A percentile compares a stretch with the other conserved stretches of the same genome.
Conservation (phyloP, 495 filamentous ascomycete species). For the Penicillium silybi region DNA sequence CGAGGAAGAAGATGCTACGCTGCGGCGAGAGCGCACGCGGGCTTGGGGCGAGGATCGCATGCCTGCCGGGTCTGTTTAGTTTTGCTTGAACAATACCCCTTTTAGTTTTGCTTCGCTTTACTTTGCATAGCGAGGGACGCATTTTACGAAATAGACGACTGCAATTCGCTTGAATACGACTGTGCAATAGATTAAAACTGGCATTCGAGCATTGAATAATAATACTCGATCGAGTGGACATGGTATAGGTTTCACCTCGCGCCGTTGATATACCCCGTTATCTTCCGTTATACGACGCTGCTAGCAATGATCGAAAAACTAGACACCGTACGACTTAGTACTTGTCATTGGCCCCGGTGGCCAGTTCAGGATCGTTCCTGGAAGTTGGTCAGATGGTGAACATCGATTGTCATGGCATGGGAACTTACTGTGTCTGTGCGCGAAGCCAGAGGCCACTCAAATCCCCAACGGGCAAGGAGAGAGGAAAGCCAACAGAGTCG, state of each 20-base stretch:
- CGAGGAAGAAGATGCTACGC: conserved; percentile 58
- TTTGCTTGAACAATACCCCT: not conserved
- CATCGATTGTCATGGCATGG: not conserved
- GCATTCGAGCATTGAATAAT: too few species aligned
- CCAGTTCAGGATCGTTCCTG: not conserved
- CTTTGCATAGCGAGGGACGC: not conserved
- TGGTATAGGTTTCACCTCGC: too few species aligned
- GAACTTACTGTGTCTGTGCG: not conserved
- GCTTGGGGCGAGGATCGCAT: conserved; percentile 24
- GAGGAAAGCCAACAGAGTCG: conserved; percentile 11
- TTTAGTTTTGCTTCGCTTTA: not conserved
- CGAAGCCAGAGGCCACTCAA: conserved; percentile 7
- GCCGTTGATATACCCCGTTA: too few species aligned
- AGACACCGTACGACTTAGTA: not conserved
- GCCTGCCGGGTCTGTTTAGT: conserved; percentile 29
- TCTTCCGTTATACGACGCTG: too few species aligned
- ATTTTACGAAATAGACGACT: not conserved
- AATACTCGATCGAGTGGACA: too few species aligned
- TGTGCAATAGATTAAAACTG: too few species aligned
- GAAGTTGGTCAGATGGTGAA: not conserved
- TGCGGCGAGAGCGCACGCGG: conserved; percentile 31
- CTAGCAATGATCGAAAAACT: too few species aligned
- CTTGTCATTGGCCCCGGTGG: not conserved
- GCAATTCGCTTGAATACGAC: not conserved
- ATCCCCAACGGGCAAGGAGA: conserved; percentile 10